Evolutionary conservation across 306 rosid genomes (phyloP), one percentile per base, ranked within the genome.

Genomic region (Medicago lupulina): DNA sequence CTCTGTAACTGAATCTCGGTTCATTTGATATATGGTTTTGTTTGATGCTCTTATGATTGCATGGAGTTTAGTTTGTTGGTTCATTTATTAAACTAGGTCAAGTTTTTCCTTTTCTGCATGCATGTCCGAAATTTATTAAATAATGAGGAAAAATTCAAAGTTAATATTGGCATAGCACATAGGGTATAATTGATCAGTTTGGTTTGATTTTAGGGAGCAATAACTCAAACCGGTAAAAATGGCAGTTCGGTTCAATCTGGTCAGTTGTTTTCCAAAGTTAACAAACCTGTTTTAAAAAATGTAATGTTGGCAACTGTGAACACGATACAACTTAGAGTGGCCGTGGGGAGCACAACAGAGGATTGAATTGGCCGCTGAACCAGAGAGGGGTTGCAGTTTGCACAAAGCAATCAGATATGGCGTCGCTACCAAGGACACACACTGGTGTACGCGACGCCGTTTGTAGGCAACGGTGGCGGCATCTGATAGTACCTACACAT

Each of bases 1-100:
- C 19, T n/a, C 31, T 28, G 4, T 28, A 4, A 28, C 31, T 28
- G 31, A 28, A 28, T 28, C 36, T 73, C 25, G 44, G 62, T 77
- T 73, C 70, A 41, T 49, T 62, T 46, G 61, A 39, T 80, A 13
- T 67, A 53, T 50, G 13, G 28, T 80, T 60, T 57, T 62, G 67
- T 69, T 67, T 50, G 53, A 31, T 68, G 40, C 47, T 68, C 39
- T 71, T 76, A 25, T 47, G 80, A 53, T 71, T 7, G 4, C 14
- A 1, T 39, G 70, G 53, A 61, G 71, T 70, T 64, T 67, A 34
- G 58, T 43, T 67, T 62, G 44, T 43, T 49, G 23, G 64, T 55
- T 71, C 21, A 28, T 28, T 28, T 28, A 31, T 58, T 76, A 38
- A 51, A 51, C 71, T 64, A 70, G 64, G 64, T 16, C 9, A 51